phyloP scores from a whole-genome alignment of 768 basidiomycete species.

The Hortiboletus campestris region DNA sequence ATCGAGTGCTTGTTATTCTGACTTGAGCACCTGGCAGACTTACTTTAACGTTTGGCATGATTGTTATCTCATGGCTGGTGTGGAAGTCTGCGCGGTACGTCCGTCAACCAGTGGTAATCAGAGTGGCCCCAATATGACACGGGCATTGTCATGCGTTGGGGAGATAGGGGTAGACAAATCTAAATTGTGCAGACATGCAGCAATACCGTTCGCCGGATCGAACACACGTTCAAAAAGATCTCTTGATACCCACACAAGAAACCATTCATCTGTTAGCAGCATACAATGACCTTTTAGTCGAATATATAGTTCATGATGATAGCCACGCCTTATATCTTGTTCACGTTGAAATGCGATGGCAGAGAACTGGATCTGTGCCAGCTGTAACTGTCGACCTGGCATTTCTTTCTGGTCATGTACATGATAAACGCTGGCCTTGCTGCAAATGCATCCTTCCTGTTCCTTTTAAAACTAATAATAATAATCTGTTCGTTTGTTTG shows the following conservation, averaged over 20 bases:
- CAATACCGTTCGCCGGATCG: background rate
- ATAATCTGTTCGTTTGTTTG: too few species aligned
- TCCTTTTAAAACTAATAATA: too few species aligned
- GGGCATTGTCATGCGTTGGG: constrained; percentile 1
- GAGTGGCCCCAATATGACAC: constrained; percentile 21
- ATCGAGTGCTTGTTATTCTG: constrained; percentile 4
- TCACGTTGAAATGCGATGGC: background rate
- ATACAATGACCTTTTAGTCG: background rate
- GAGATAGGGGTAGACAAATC: constrained; percentile 1
- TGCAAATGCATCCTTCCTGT: too few species aligned
- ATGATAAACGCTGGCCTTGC: too few species aligned
- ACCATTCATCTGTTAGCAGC: background rate
- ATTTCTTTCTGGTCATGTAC: too few species aligned
- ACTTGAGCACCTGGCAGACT: constrained; percentile 32
- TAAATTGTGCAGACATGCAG: constrained; percentile 2
- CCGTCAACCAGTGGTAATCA: constrained; percentile 30
- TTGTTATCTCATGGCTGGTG: constrained; percentile 48
- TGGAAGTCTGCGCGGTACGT: constrained; percentile 48
- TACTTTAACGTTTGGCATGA: constrained; percentile 47
- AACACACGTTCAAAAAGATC: background rate
- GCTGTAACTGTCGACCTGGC: too few species aligned
- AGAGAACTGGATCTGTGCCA: too few species aligned
- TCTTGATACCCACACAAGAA: background rate
- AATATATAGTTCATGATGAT: constrained; percentile 5
- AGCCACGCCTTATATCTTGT: background rate